Conservation (phyloP, 768 basidiomycete species). For the Leccinum olivaceopallidum region DNA sequence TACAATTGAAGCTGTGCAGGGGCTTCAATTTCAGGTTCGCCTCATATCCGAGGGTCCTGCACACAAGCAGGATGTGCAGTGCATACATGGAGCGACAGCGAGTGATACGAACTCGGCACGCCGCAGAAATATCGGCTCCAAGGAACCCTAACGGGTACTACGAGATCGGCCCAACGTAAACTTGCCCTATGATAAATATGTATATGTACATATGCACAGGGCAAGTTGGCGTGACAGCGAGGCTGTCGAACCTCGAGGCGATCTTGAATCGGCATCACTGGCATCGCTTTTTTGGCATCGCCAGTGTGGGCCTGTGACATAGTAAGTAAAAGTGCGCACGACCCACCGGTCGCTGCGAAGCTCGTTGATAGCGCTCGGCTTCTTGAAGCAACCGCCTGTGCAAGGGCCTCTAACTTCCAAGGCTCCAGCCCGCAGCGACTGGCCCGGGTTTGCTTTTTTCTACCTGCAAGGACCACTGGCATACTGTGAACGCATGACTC, state of each 20-base stretch:
- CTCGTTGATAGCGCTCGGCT: background rate
- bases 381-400: background rate
- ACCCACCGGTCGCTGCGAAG: background rate
- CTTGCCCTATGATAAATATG: background rate
- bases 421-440: background rate
- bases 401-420: background rate
- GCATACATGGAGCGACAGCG: no score
- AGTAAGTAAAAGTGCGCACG: background rate
- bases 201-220: background rate
- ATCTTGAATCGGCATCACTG: background rate
- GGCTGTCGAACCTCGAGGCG: background rate
- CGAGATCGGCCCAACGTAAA: background rate
- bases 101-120: no score
- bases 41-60: background rate
- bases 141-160: background rate
- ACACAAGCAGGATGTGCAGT: background rate
- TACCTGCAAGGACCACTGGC: no score
- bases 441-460: no score
- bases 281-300: background rate
- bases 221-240: background rate
- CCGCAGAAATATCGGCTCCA: no score
- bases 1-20: background rate
- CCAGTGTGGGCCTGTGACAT: background rate
- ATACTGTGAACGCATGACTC: background rate
- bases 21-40: background rate